Conservation (phyloP, 2,329 filamentous ascomycete species). For the Gliomastix tumulicola region DNA sequence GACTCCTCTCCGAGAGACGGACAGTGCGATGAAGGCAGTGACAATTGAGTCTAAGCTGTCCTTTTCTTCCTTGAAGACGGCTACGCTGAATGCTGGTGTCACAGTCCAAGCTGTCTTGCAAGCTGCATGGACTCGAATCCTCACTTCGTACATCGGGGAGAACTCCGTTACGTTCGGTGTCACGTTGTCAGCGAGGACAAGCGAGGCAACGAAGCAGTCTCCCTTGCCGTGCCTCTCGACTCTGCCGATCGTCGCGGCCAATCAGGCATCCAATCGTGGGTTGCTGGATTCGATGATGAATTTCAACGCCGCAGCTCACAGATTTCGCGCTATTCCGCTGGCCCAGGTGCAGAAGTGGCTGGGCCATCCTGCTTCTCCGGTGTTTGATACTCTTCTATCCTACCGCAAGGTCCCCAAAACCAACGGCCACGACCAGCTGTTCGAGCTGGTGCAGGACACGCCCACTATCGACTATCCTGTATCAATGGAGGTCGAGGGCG, state of each 20-base stretch:
- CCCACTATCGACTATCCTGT: constrained; percentile 71
- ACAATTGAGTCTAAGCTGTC: constrained; percentile 25
- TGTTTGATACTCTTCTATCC: constrained; percentile 82
- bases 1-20: constrained; percentile 48
- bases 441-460: constrained; percentile 57
- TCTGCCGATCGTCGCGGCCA: constrained; percentile 60
- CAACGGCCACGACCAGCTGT: constrained; percentile 29
- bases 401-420: constrained; percentile 57
- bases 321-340: constrained; percentile 66
- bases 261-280: constrained; percentile 44
- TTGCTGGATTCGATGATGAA: constrained; percentile 58
- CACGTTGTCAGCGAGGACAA: constrained; percentile 69
- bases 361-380: constrained; percentile 52
- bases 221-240: constrained; percentile 79
- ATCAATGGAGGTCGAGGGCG: constrained; percentile 71
- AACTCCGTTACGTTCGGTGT: constrained; percentile 68
- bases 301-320: constrained; percentile 57
- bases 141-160: constrained; percentile 74
- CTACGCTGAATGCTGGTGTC: constrained; percentile 51
- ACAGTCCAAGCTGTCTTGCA: constrained; percentile 72
- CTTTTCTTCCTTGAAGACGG: constrained; percentile 41
- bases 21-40: constrained; percentile 23
- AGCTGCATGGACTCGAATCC: constrained; percentile 68
- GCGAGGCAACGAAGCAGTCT: constrained; percentile 48
- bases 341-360: constrained; percentile 67